Evolutionary conservation across 2,329 filamentous ascomycete genomes (phyloP), one percentile per base, ranked within the genome.

Genomic region (Alternaria incomplexa): DNA sequence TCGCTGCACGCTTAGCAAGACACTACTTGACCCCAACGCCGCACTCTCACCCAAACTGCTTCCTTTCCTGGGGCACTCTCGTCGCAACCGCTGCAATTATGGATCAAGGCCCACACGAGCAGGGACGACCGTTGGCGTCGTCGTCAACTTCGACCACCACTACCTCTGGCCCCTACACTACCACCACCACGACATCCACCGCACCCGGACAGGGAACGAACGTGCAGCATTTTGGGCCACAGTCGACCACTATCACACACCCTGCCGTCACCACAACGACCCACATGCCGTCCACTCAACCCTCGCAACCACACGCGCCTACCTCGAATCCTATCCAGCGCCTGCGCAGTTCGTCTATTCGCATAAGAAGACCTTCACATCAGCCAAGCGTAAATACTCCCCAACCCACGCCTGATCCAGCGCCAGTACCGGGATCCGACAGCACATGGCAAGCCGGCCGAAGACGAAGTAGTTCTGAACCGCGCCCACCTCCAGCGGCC

Each of bases 401-500:
- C 22, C 64, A 61, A 25, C 48, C 63, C 6, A 48, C 32, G 6
- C 53, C 40, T 17, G 53, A 36, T 11, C 30, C 44, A 12, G 22
- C 58, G 17, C 51, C 65, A 11, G 26, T 63, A 48, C 17, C 64
- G 46, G 28, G 53, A 23, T 23, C 63, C 15, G 63, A 71, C 20
- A 62, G 64, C n/a, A 58, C 56, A 46, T 70, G 65, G 62, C 59
- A 67, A 26, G 60, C 61, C 25, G 72, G 71, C 28, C 73, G 76
- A 28, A 67, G 76, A 55, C 68, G 77, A 52, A 78, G 74, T 62
- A 77, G 70, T 57, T 77, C 75, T 4, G 75, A 75, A 54, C 77
- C 76, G 8, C 75, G 75, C 28, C 73, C 71, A 32, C 75, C 72
- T 13, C 70, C 68, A 15, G 55, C 66, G 5, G 69, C 69, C 6